Evolutionary conservation across 192 early-diverging fungal species (phyloP).

Genomic region (Podila horticola): DNA sequence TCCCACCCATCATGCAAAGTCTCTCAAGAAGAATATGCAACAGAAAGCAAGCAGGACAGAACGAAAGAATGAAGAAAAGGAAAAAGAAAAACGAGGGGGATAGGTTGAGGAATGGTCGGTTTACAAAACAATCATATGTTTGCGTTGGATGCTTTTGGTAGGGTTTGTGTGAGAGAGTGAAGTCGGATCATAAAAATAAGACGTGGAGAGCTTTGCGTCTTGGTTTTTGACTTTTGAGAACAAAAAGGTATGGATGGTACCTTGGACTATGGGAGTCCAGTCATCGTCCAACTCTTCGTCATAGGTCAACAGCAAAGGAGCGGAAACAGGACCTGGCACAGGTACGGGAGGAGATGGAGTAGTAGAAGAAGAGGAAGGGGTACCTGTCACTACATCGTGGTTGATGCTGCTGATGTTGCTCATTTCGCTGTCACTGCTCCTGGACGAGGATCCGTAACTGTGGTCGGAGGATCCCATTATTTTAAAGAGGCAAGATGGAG

Average conservation of each 20-base stretch:
- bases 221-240: neutral
- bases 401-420: constrained; percentile 44
- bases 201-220: neutral
- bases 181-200: neutral
- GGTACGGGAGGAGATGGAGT: neutral
- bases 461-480: constrained; percentile 13
- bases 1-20: neutral
- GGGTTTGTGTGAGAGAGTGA: neutral
- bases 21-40: neutral
- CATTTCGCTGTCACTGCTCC: constrained; percentile 34
- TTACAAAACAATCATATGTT: neutral
- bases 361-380: neutral
- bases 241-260: neutral
- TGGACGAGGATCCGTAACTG: constrained; percentile 28
- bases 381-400: constrained; percentile 28
- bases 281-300: neutral
- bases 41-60: neutral
- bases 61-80: neutral
- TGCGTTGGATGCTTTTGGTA: neutral
- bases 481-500: neutral
- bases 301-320: neutral
- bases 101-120: neutral
- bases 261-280: constrained; percentile 4
- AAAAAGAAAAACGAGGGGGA: neutral
- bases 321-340: too few relatives aligned